These are phyloP conservation scores for Diaporthe citrichinensis DNA, from an alignment of 2,329 filamentous ascomycete genomes.

Conservation along the genomic window DNA sequence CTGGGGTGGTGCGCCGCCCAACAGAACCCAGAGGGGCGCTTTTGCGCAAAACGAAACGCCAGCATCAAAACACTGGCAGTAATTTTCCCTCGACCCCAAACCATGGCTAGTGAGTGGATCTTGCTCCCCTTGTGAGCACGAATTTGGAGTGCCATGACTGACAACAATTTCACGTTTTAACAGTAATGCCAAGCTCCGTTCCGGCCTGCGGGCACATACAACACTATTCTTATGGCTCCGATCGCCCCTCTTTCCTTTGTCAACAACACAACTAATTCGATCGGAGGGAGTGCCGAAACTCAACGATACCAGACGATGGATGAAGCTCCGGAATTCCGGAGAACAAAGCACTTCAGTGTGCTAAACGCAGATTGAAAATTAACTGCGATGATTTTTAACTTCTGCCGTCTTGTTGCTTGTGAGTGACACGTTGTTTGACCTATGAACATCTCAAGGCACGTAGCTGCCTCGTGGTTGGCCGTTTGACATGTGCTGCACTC, in stretches of 20 bases:
- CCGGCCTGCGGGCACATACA: neutral
- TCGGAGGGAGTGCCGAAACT: neutral
- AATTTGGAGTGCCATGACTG: neutral
- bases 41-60: slow-evolving; percentile 4
- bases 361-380: neutral
- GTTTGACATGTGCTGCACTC: neutral
- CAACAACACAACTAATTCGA: neutral
- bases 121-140: neutral
- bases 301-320: neutral
- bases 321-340: neutral
- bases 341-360: slow-evolving; percentile 6
- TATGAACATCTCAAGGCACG: neutral
- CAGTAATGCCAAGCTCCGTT: neutral
- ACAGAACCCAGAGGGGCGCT: neutral
- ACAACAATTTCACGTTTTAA: neutral
- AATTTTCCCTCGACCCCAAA: neutral
- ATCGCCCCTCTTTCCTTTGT: slow-evolving; percentile 1
- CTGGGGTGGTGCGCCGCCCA: slow-evolving; percentile 5
- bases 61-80: slow-evolving; percentile 16
- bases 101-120: neutral
- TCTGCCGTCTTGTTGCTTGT: neutral
- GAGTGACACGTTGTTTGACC: neutral
- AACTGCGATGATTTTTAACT: neutral
- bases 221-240: slow-evolving; percentile 11
- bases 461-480: too few species aligned